Conservation (phyloP, 257 asterid genomes). For the Pogostemon cablin region DNA sequence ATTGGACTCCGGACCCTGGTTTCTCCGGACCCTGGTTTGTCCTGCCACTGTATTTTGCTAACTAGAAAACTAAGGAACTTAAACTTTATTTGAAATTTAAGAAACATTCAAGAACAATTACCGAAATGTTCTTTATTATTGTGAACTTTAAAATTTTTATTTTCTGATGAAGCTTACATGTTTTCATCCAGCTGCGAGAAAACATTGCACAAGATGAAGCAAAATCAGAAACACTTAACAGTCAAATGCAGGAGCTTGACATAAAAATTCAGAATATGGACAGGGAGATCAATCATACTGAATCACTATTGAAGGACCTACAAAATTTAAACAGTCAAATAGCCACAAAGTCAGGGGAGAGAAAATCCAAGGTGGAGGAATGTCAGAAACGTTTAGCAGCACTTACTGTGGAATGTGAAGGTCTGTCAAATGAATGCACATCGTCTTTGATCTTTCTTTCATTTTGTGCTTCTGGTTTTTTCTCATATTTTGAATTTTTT, state of each 20-base stretch:
- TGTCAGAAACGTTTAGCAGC: slow-evolving; percentile 63
- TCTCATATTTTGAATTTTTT: slow-evolving; percentile 19
- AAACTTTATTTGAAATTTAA: neutral
- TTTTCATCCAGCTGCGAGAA: slow-evolving; percentile 69
- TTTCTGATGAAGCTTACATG: slow-evolving; percentile 28
- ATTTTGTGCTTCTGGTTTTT: slow-evolving; percentile 23
- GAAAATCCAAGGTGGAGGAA: slow-evolving; percentile 81
- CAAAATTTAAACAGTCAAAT: slow-evolving; percentile 61
- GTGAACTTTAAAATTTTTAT: slow-evolving; percentile 34
- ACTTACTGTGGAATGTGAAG: slow-evolving; percentile 78
- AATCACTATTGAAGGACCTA: slow-evolving; percentile 68
- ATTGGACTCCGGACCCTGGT: slow-evolving; percentile 4
- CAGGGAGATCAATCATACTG: slow-evolving; percentile 69
- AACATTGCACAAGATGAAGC: slow-evolving; percentile 82
- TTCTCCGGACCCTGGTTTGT: neutral
- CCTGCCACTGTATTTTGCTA: slow-evolving; percentile 1
- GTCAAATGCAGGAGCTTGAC: slow-evolving; percentile 80
- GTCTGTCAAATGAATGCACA: slow-evolving; percentile 39
- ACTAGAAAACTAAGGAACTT: slow-evolving; percentile 8
- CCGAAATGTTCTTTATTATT: slow-evolving; percentile 10
- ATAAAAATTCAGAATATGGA: slow-evolving; percentile 61
- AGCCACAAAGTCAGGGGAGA: slow-evolving; percentile 80
- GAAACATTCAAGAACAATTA: slow-evolving; percentile 10
- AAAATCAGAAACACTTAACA: slow-evolving; percentile 62
- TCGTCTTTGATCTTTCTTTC: slow-evolving; percentile 23